Evolutionary conservation across 1,284 basidiomycete genomes (phyloP), one percentile per base, ranked within the genome.

Genomic region (Rhodotorula sp.): DNA sequence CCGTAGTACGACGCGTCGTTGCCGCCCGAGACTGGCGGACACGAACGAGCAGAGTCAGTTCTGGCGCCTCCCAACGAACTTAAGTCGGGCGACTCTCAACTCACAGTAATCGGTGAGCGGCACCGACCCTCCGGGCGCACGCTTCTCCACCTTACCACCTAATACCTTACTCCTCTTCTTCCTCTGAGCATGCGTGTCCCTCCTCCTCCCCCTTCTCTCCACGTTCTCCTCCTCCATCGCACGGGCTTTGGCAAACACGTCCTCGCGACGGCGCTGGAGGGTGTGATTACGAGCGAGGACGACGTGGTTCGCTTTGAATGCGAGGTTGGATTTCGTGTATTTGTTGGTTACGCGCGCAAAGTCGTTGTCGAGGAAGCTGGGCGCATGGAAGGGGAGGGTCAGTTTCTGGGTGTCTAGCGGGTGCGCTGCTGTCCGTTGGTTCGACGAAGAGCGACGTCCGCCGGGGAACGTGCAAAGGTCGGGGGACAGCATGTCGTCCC

Each of bases 1-100:
- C 73, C 73, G 51, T 57, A 75, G 57, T 72, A 75, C 7, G 69
- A 58, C 24, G 73, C 63, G 40, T 75, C 71, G 47, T 70, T 70
- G 20, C 71, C 73, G 55, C 67, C 71, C n/a, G 64, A 62, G 55
- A 67, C 71, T 73, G 68, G 24, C 40, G 15, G 0, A 18, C 6
- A 7, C 16, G 28, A 16, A 16, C 7, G 11, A 52, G 18, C 2
- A 7, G 26, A 9, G 37, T 40, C 47, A 56, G 53, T 7, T 13
- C 13, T 26, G 20, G 40, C 4, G 8, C n/a, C n/a, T n/a, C n/a
- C n/a, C n/a, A n/a, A n/a, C n/a, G n/a, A n/a, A n/a, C n/a, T n/a
- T n/a, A n/a, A n/a, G n/a, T n/a, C n/a, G n/a, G n/a, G n/a, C n/a
- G n/a, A n/a, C n/a, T n/a, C n/a, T n/a, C n/a, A 24, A 62, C 71